Percentiles rank a stretch among this genome's conserved stretches.
Conservation (phyloP, 495 filamentous ascomycete species). For the Aspergillus bridgeri region DNA sequence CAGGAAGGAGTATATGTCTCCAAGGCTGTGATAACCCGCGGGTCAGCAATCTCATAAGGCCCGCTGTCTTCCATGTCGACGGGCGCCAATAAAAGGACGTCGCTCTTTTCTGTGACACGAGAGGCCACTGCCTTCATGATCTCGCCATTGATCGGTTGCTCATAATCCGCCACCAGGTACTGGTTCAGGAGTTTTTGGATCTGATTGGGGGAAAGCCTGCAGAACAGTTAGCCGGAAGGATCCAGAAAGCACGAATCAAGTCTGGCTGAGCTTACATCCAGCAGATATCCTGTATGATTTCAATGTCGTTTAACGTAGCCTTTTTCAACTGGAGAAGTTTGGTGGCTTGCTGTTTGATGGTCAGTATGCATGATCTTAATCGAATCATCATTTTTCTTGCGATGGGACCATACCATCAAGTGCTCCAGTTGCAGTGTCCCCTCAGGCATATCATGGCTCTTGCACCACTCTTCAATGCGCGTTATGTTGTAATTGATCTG, state of each 20-base stretch:
- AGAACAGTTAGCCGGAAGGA: slow-evolving; percentile 10
- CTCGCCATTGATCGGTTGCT: slow-evolving; percentile 98
- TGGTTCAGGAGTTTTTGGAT: slow-evolving; percentile 99
- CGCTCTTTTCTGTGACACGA: slow-evolving; percentile 95
- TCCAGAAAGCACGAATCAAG: not conserved
- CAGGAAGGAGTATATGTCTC: slow-evolving; percentile 98
- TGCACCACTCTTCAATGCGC: slow-evolving; percentile 99
- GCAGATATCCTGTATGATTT: slow-evolving; percentile 99
- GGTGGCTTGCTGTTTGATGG: slow-evolving; percentile 74
- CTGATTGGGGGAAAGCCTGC: slow-evolving; percentile 92
- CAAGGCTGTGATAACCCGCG: slow-evolving; percentile 88
- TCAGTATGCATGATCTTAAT: slow-evolving; percentile 24
- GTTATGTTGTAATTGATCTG: slow-evolving; percentile 99
- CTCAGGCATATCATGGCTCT: slow-evolving; percentile 99
- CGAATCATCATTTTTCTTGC: not conserved
- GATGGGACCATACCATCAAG: slow-evolving; percentile 68
- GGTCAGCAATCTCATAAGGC: slow-evolving; percentile 98
- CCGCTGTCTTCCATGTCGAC: slow-evolving; percentile 99
- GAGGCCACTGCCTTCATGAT: slow-evolving; percentile 99
- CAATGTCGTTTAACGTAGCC: slow-evolving; percentile 97
- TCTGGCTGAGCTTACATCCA: slow-evolving; percentile 78
- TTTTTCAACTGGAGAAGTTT: slow-evolving; percentile 99
- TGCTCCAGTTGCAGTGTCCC: slow-evolving; percentile 97
- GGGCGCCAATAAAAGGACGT: slow-evolving; percentile 85
- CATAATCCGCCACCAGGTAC: slow-evolving; percentile 98